These are phyloP conservation scores for Backusella tarrabulga DNA, from an alignment of 192 early-diverging fungal species.

Conservation along the genomic window DNA sequence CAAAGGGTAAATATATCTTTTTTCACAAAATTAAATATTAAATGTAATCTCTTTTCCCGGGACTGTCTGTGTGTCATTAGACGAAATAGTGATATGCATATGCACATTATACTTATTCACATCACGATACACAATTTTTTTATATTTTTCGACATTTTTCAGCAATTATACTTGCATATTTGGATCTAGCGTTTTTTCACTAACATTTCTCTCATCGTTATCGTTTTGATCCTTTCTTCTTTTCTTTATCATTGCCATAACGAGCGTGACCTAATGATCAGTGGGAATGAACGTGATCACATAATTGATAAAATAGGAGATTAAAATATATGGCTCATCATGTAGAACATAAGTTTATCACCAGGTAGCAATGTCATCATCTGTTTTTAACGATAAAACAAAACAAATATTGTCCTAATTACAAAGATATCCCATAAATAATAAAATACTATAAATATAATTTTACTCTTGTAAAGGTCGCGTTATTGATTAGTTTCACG, in stretches of 20 bases:
- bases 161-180: not conserved
- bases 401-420: not conserved
- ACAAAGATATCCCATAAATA: no score
- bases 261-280: not conserved
- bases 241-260: not conserved
- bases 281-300: not conserved
- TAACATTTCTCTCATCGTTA: not conserved
- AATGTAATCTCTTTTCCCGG: not conserved
- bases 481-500: no score
- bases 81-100: not conserved
- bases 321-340: not conserved
- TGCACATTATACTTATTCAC: not conserved
- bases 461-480: no score
- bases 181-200: not conserved
- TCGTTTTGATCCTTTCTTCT: not conserved
- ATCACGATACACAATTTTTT: not conserved
- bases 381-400: not conserved
- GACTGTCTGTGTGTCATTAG: conserved; percentile 3
- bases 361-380: not conserved
- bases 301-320: not conserved
- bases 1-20: not conserved
- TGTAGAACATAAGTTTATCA: not conserved
- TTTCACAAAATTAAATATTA: not conserved
- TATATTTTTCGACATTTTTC: not conserved
- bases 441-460: no score